Base-by-base conservation (phyloP, 2,329 filamentous ascomycete genomes). In the Curvularia lunata region DNA sequence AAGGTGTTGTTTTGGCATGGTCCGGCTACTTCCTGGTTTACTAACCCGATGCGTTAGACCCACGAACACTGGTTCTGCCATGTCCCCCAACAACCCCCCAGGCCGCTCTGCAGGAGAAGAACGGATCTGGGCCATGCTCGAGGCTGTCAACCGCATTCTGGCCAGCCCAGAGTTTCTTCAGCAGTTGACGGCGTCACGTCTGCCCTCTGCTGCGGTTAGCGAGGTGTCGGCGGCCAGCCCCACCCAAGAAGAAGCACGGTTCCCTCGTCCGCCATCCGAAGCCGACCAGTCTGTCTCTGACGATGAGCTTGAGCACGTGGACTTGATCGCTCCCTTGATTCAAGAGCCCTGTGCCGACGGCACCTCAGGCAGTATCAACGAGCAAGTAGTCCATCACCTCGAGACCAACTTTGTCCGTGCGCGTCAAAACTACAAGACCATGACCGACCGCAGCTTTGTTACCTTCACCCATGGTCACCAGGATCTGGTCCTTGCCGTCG, bases 401-500 rank as follows among this genome's bases (percentile, higher is more conserved):
- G 63, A 74, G 40, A 53, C 64, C 18, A 56, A 58, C 37, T 74
- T 77, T 56, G 28, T 75, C 34, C 60, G 52, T 28, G 73, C 73
- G 52, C 71, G 62, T 51, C 58, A 59, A 53, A 70, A 70, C 34
- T 76, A 70, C 56, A 64, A 65, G 21, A 69, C 67, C 13, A 77
- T 77, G 75, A 59, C 73, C 47, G 70, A 72, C 32, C 72, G 68
- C 64, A 69, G 67, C 65, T 81, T 82, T 58, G 77, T 80, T 61
- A 86, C 90, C 66, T 85, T 91, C 69, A 85, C 88, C 59, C 88
- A 92, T 75, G 88, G 88, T 67, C 90, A 93, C 77, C 86, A 87
- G 70, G 91, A 96, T 75, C 84, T 95, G 43, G 90, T 96, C 50
- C 88, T 93, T 64, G 89, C 91, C 54, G 88, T 94, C 60, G 89